Base-by-base conservation (phyloP, 306 rosid genomes). In the Arachis stenosperma region DNA sequence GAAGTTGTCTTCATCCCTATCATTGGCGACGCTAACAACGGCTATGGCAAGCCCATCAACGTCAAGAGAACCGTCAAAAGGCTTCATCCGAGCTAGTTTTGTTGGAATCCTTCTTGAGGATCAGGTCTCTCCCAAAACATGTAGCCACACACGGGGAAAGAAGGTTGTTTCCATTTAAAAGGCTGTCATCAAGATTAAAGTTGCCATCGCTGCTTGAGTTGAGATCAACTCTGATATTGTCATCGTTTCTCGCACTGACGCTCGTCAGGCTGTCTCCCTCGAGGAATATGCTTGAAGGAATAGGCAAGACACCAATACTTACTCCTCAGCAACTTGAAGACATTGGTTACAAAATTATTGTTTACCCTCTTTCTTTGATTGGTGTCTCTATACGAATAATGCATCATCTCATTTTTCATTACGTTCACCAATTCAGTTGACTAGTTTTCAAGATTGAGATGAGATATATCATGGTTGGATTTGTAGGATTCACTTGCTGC, bases 251-350 rank as follows among this genome's bases (percentile, higher is more conserved):
- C 86, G 97, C 11, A 82, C 89, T 4, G 97, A 93, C 88, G 82
- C 98, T 50, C 88, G 97, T 15, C 98, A 93, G 79, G 98, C 97
- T 9, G 78, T 93, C 51, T 89, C 97, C 13, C 75, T 93, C 67
- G 90, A 82, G 5, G 97, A 93, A 87, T 78, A 90, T 93, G 98
- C 96, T 93, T 70, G 97, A 93, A 90, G 97, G 98, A 77, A 97
- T 96, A 53, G 98, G 97, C 12, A 93, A 89, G 85, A 89, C 98
- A 39, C 98, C 97, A 2, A 83, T 93, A 70, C 83, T 89, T 37
- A 81, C 15, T 79, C 87, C 92, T 56, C 81, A 75, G 53, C 89
- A 89, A 70, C 93, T 93, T 13, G 96, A 87, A 77, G 86, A 89
- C 33, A n/a, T 86, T 65, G 98, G 98, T 50, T 93, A 75, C 67